Conservation (phyloP, 2,329 filamentous ascomycete species). For the Botrytis tulipae region DNA sequence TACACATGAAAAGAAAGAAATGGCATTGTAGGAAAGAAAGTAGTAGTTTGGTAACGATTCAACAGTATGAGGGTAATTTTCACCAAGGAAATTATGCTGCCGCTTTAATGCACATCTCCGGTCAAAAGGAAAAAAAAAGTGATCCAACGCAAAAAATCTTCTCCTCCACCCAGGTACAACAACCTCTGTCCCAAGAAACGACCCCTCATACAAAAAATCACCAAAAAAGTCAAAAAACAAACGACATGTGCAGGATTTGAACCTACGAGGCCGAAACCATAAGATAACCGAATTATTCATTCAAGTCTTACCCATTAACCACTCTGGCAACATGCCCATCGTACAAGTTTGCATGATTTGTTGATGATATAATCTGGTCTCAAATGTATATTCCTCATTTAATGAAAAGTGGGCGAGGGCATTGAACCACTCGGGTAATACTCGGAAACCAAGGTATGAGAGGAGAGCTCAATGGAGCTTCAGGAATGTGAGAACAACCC, state of each 20-base stretch:
- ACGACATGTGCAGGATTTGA: conserved; percentile 23
- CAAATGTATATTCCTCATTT: accelerated
- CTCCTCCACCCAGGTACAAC: not conserved
- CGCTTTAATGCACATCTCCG: not conserved
- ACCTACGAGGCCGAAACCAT: conserved; percentile 24
- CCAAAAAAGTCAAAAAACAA: not conserved
- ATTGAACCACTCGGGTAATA: not conserved
- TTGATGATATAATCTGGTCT: not conserved
- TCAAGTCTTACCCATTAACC: conserved; percentile 24
- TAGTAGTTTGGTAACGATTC: not conserved
- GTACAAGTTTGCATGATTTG: not conserved
- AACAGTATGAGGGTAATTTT: not conserved
- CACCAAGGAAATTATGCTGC: not conserved
- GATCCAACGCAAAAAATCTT: not conserved
- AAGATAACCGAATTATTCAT: conserved; percentile 22
- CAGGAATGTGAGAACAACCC: conserved; percentile 10
- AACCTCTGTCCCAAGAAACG: not conserved
- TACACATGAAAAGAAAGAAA: not conserved
- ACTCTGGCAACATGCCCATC: conserved; percentile 20
- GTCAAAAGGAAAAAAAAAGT: not conserved
- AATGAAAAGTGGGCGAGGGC: not conserved
- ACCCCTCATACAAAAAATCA: not conserved
- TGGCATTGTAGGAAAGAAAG: not conserved
- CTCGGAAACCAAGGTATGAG: not conserved
- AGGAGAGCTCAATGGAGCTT: conserved; percentile 1